Evolutionary conservation across 192 early-diverging fungal genomes (phyloP), one percentile per base, ranked within the genome.

Genomic region (Podila verticillata): DNA sequence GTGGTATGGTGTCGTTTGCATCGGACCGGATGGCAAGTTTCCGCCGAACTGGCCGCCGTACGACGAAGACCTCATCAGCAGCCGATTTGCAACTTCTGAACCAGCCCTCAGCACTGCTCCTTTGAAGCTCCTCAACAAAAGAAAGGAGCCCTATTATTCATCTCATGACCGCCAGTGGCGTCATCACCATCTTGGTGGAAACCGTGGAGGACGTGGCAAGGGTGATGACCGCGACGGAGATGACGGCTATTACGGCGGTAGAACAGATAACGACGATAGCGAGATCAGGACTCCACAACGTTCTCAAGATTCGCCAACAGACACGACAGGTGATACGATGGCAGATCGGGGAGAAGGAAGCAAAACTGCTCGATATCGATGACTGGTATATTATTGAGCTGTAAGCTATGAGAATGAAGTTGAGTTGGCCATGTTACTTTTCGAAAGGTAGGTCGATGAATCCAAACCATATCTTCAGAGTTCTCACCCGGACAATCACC

Each of bases 371-470:
- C 20, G 51, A 35, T 2, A 58, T 66, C 8, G 74, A 70, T 29
- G 74, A 70, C 30, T 77, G 74, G 74, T 70, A 77, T 36, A 69
- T 70, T 29, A 44, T 77, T 61, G 74, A 70, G 48, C 48, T 77
- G 67, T 77, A 77, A 61, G 66, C 39, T 32, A 0, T 32, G 15
- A 13, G 9, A 47, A 13, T 51, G 0, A 2, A 24, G 28, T 66
- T 57, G 6, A 12, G 19, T 0, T 5, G 15, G 22, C 6, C 2
- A 28, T 57, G 65, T 24, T 5, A 7, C n/a, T 1, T 54, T 6
- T 51, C 20, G 7, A 15, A 51, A 22, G 49, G 22, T 54, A 26
- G 3, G 7, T 54, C 51, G 7, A 36, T 28, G 35, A 48, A n/a
- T 0, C 31, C 8, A n/a, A 30, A 17, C 0, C 13, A n/a, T 44